These are phyloP conservation scores for Podaxis rugospora DNA, from an alignment of 768 basidiomycete species.

Conservation along the genomic window DNA sequence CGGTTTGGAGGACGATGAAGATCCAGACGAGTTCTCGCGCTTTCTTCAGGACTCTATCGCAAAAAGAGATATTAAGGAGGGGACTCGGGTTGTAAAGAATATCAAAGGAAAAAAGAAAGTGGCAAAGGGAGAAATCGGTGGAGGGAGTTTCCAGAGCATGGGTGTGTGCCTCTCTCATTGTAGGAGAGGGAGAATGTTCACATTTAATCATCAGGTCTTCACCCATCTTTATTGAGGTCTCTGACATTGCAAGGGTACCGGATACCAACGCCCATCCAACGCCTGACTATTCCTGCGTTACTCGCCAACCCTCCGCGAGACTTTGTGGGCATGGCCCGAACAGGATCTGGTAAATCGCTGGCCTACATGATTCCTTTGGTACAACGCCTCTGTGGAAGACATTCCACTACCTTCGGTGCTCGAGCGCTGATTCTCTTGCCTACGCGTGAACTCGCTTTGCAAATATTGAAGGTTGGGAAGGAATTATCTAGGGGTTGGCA, in stretches of 20 bases:
- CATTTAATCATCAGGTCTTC: slow-evolving; percentile 52
- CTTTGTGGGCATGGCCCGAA: slow-evolving; percentile 97
- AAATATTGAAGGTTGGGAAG: slow-evolving; percentile 92
- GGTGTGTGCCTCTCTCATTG: slow-evolving; percentile 43
- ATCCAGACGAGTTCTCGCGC: slow-evolving; percentile 57
- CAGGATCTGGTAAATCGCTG: slow-evolving; percentile 95
- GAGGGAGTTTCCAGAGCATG: slow-evolving; percentile 96
- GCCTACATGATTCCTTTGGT: slow-evolving; percentile 94
- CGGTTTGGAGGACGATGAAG: slow-evolving; percentile 34
- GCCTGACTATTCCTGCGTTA: slow-evolving; percentile 81
- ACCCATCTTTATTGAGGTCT: slow-evolving; percentile 78
- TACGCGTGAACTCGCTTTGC: slow-evolving; percentile 89
- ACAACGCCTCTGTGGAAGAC: slow-evolving; percentile 78
- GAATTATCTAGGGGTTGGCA: slow-evolving; percentile 85
- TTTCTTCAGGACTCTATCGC: slow-evolving; percentile 68
- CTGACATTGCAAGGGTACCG: slow-evolving; percentile 91
- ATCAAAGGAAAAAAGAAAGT: slow-evolving; percentile 69
- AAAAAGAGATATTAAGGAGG: slow-evolving; percentile 70
- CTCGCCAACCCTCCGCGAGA: slow-evolving; percentile 83
- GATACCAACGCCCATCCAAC: slow-evolving; percentile 94
- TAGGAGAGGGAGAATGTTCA: not conserved
- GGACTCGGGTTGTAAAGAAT: slow-evolving; percentile 73
- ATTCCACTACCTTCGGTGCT: slow-evolving; percentile 76
- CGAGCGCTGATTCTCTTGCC: slow-evolving; percentile 88
- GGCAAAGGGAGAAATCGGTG: slow-evolving; percentile 76